Evolutionary conservation across 2,329 filamentous ascomycete genomes (phyloP).

Genomic region (Phaeophleospora eucalypticola): DNA sequence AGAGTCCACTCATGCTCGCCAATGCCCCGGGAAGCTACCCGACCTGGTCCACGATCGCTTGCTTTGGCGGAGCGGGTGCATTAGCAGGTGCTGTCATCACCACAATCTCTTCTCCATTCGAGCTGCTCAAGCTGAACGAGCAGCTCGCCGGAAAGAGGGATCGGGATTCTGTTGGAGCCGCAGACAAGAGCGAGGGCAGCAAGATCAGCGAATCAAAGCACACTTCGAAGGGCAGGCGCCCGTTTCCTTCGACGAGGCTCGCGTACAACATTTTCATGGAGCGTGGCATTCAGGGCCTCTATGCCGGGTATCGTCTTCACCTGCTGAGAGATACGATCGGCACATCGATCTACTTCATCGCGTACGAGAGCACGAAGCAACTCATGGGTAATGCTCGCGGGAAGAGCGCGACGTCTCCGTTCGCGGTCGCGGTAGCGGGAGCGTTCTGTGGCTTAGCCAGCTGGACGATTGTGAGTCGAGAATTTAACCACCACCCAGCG

Average conservation of each 20-base stretch:
- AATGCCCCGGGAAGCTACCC: constrained; percentile 68
- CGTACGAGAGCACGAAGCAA: constrained; percentile 83
- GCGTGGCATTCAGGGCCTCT: constrained; percentile 67
- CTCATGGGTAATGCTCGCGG: constrained; percentile 71
- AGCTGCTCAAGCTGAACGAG: constrained; percentile 83
- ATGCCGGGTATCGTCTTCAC: constrained; percentile 76
- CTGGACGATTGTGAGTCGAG: constrained; percentile 71
- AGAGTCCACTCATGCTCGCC: constrained; percentile 69
- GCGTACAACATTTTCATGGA: constrained; percentile 64
- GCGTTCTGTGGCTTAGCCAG: constrained; percentile 79
- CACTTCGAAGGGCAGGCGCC: constrained; percentile 24
- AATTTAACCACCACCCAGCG: no score
- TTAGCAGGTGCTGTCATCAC: constrained; percentile 77
- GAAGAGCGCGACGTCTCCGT: constrained; percentile 69
- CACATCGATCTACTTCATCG: constrained; percentile 82
- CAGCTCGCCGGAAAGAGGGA: constrained; percentile 79
- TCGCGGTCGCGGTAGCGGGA: constrained; percentile 73
- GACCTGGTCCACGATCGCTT: constrained; percentile 67
- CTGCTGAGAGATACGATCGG: constrained; percentile 82
- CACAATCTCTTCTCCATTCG: constrained; percentile 78
- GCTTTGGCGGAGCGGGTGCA: constrained; percentile 73
- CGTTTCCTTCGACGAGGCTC: constrained; percentile 56
- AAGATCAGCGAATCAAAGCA: not conserved
- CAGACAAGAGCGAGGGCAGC: constrained; percentile 21
- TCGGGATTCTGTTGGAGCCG: not conserved